Conservation (phyloP, 2,329 filamentous ascomycete species). For the Sphaceloma murrayae region DNA sequence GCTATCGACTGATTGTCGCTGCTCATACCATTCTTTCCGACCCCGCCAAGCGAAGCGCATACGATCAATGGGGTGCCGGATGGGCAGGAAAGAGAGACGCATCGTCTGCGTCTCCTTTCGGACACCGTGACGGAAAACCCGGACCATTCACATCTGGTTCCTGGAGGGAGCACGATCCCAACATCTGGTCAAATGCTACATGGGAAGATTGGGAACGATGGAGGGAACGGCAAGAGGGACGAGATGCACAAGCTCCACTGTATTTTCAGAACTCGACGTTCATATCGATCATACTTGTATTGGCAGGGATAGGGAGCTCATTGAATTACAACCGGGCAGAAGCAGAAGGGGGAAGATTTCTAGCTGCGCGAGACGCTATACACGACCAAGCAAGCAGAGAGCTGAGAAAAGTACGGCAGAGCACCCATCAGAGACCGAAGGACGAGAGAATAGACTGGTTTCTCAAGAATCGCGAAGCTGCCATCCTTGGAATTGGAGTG, state of each 20-base stretch:
- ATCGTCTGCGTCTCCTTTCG: constrained; percentile 19
- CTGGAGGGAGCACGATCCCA: constrained; percentile 33
- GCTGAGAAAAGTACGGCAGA: constrained; percentile 46
- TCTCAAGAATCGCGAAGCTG: constrained; percentile 59
- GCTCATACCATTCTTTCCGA: constrained; percentile 84
- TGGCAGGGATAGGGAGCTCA: constrained; percentile 60
- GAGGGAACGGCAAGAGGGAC: constrained; percentile 40
- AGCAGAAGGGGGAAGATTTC: constrained; percentile 49
- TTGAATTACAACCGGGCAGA: constrained; percentile 63
- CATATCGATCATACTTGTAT: constrained; percentile 57
- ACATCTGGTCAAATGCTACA: constrained; percentile 65
- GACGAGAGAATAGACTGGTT: constrained; percentile 63
- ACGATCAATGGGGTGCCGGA: constrained; percentile 72
- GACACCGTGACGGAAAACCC: constrained; percentile 23
- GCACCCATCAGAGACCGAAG: constrained; percentile 37
- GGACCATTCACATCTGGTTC: constrained; percentile 27
- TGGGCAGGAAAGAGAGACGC: constrained; percentile 52
- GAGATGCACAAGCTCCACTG: constrained; percentile 42
- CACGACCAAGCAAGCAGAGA: constrained; percentile 58
- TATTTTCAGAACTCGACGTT: constrained; percentile 76
- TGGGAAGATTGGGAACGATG: constrained; percentile 96
- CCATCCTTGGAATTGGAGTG: constrained; percentile 33
- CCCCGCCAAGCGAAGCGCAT: constrained; percentile 64
- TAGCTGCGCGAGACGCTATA: constrained; percentile 57
- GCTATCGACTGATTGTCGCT: constrained; percentile 78